A percentile compares a stretch with the other conserved stretches of the same genome.
phyloP scores from a whole-genome alignment of 2,329 filamentous ascomycete genomes.

The Metarhizium guizhouense region DNA sequence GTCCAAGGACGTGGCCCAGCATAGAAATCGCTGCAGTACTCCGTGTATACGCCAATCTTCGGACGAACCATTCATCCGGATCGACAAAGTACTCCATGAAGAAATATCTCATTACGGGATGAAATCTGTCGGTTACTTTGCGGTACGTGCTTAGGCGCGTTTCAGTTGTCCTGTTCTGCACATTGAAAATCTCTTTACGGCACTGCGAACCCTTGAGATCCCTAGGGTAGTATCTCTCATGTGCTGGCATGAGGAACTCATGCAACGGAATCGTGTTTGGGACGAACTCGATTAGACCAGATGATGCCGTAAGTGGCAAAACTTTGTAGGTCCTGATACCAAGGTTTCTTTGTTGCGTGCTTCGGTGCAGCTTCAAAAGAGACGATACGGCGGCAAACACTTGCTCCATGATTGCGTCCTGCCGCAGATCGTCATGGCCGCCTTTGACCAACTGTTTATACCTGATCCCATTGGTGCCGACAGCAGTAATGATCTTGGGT shows the following conservation, averaged over 20 bases:
- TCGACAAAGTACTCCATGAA: slow-evolving; percentile 92
- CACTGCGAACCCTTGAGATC: slow-evolving; percentile 71
- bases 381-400: slow-evolving; percentile 95
- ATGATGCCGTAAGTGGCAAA: slow-evolving; percentile 71
- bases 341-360: slow-evolving; percentile 79
- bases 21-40: slow-evolving; percentile 94
- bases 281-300: slow-evolving; percentile 95
- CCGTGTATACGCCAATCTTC: slow-evolving; percentile 81
- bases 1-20: slow-evolving; percentile 81
- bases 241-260: slow-evolving; percentile 85
- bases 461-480: slow-evolving; percentile 65
- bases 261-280: slow-evolving; percentile 86
- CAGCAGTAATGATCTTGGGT: slow-evolving; percentile 82
- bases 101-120: slow-evolving; percentile 92
- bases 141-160: slow-evolving; percentile 67
- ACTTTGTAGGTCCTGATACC: slow-evolving; percentile 97
- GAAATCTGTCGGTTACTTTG: slow-evolving; percentile 71
- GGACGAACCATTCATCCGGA: slow-evolving; percentile 92
- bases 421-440: slow-evolving; percentile 88
- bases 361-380: slow-evolving; percentile 74
- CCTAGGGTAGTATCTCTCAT: slow-evolving; percentile 75
- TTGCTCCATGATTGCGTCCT: slow-evolving; percentile 99
- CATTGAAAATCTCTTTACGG: slow-evolving; percentile 68
- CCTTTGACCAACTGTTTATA: slow-evolving; percentile 95
- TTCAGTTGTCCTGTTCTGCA: slow-evolving; percentile 60